These are phyloP conservation scores for Aspergillus sp. DNA, from an alignment of 2,329 filamentous ascomycete species.

Conservation along the genomic window DNA sequence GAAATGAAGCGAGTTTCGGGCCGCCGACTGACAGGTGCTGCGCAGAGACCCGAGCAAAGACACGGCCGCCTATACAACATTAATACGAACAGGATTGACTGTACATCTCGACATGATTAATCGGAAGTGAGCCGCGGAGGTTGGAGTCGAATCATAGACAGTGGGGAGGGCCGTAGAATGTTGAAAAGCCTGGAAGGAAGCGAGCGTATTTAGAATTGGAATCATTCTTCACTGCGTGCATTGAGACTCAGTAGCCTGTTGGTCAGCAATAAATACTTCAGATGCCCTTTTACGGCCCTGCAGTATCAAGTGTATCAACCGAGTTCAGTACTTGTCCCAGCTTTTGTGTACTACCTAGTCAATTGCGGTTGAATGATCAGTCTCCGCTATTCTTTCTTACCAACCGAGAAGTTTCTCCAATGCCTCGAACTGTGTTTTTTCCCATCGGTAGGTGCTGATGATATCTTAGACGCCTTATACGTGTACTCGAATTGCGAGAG, in stretches of 20 bases:
- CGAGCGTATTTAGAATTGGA: not conserved
- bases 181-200: not conserved
- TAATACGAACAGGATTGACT: not conserved
- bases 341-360: no score
- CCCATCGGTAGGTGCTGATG: no score
- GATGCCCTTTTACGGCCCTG: not conserved
- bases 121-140: not conserved
- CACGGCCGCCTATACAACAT: conserved; percentile 7
- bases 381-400: not conserved
- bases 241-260: not conserved
- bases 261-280: not conserved
- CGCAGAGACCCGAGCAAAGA: conserved; percentile 4
- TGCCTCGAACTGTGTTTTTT: no score
- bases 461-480: not conserved
- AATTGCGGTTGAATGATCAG: no score
- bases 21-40: not conserved
- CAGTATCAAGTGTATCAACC: not conserved
- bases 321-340: not conserved
- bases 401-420: no score
- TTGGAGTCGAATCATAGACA: conserved; percentile 9
- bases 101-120: conserved; percentile 5
- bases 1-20: not conserved
- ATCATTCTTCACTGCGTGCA: not conserved
- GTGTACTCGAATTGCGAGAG: not conserved
- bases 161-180: conserved; percentile 1